Conservation (phyloP, 257 asterid species). For the Verbena officinalis region DNA sequence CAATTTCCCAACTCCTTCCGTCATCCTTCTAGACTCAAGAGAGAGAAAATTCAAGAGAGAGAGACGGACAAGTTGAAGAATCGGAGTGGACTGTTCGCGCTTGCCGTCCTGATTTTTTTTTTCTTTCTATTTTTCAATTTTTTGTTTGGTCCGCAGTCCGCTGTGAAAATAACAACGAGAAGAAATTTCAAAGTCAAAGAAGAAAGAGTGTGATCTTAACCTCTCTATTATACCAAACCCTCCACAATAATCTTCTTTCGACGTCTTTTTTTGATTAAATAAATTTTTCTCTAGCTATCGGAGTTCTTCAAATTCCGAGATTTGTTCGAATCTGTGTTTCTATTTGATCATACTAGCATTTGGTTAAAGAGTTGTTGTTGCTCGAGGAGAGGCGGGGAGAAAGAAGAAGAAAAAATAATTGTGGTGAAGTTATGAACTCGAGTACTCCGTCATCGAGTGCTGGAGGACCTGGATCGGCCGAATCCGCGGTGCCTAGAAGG, state of each 20-base stretch:
- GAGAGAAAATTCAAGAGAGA: neutral
- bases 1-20: neutral
- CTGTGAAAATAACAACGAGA: slow-evolving; percentile 25
- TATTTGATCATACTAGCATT: slow-evolving; percentile 4
- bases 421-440: slow-evolving; percentile 58
- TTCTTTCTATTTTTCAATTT: neutral
- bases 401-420: neutral
- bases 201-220: slow-evolving; percentile 26
- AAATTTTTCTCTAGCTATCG: neutral
- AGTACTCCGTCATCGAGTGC: slow-evolving; percentile 71
- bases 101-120: slow-evolving; percentile 24
- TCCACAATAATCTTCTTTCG: slow-evolving; percentile 21
- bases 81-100: slow-evolving; percentile 21
- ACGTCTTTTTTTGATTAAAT: slow-evolving; percentile 5
- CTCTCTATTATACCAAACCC: slow-evolving; percentile 33
- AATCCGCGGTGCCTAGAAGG: slow-evolving; percentile 60
- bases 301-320: slow-evolving; percentile 14
- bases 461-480: slow-evolving; percentile 77
- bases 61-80: neutral
- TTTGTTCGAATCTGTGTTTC: slow-evolving; percentile 25
- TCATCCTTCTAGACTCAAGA: slow-evolving; percentile 11
- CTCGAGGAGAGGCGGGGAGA: slow-evolving; percentile 15
- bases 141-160: slow-evolving; percentile 27
- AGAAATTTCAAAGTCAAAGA: slow-evolving; percentile 52
- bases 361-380: neutral